Conservation (phyloP, 148 eudicot genomes). For the Mesembryanthemum crystallinum region DNA sequence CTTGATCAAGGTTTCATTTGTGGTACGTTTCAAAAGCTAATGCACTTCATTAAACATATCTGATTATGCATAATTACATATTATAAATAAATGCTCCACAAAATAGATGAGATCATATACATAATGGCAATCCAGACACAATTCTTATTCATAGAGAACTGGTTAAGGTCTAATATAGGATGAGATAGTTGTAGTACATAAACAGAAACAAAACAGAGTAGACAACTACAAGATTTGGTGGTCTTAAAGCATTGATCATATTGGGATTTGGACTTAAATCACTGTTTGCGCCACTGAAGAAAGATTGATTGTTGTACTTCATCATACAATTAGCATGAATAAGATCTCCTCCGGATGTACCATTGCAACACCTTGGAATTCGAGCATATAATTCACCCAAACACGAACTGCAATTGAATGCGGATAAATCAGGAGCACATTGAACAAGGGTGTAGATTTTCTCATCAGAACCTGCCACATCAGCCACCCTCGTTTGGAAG, state of each 20-base stretch:
- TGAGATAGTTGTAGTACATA: not conserved
- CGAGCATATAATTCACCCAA: constrained; percentile 9
- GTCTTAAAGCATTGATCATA: not conserved
- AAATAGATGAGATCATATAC: too few species aligned
- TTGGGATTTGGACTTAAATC: not conserved
- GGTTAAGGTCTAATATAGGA: too few species aligned
- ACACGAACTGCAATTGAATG: constrained; percentile 27
- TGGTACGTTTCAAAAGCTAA: too few species aligned
- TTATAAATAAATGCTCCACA: too few species aligned
- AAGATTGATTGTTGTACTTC: constrained; percentile 14
- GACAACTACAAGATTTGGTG: not conserved
- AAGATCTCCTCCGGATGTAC: not conserved
- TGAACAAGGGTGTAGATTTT: constrained; percentile 16
- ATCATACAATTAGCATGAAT: constrained; percentile 11
- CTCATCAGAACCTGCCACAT: constrained; percentile 8
- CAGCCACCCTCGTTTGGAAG: constrained; percentile 14
- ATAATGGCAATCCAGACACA: too few species aligned
- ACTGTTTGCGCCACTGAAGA: not conserved
- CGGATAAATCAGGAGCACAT: constrained; percentile 27
- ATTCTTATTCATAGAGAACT: too few species aligned
- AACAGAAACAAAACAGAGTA: not conserved
- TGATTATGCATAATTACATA: too few species aligned
- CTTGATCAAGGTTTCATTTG: too few species aligned
- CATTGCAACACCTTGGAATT: not conserved
- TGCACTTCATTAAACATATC: too few species aligned